Conservation (phyloP, 2,329 filamentous ascomycete genomes). For the Pseudogymnoascus sp. region DNA sequence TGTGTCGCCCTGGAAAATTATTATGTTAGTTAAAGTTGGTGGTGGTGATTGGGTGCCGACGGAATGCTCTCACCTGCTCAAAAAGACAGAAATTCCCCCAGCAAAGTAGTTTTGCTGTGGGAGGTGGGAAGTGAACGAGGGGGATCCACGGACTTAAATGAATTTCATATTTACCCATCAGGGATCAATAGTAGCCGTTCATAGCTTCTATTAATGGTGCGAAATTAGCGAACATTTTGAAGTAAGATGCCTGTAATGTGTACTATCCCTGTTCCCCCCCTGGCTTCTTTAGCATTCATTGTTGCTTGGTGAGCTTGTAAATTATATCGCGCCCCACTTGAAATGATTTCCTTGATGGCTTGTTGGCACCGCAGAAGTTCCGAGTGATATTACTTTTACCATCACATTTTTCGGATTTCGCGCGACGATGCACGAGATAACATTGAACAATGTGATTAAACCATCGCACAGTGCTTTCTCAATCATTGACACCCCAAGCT, state of each 20-base stretch:
- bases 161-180: not conserved
- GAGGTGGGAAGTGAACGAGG: not conserved
- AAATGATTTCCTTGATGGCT: not conserved
- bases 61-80: not conserved
- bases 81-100: not conserved
- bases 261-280: not conserved
- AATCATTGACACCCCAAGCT: no score
- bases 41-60: not conserved
- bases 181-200: not conserved
- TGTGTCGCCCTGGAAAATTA: not conserved
- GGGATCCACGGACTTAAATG: not conserved
- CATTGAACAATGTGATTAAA: no score
- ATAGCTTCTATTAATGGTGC: not conserved
- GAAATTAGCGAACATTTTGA: not conserved
- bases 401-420: no score
- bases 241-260: not conserved
- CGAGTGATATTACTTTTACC: no score
- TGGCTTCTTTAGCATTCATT: not conserved
- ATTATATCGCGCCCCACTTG: not conserved
- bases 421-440: no score
- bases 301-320: not conserved
- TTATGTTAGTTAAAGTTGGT: not conserved
- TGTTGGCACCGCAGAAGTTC: not conserved
- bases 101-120: not conserved
- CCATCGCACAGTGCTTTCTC: no score